A percentile compares a stretch with the other conserved stretches of the same genome.
These are phyloP conservation scores for Wakefieldia striispora DNA, from an alignment of 768 basidiomycete genomes.

Conservation along the genomic window DNA sequence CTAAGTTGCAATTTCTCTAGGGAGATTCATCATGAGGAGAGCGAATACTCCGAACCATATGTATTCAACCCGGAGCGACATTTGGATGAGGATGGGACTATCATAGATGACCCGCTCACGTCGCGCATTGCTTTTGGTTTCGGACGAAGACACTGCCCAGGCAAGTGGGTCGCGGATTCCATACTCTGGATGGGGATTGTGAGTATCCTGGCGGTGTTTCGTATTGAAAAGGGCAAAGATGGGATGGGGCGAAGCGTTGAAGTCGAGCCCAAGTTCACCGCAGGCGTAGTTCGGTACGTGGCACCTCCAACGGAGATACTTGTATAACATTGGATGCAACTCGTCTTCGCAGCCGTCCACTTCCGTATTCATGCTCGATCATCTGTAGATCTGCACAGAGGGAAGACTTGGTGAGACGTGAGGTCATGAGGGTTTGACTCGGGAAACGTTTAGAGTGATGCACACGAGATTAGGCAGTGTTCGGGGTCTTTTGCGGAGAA, in stretches of 20 bases:
- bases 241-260: constrained; percentile 21
- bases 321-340: constrained; percentile 9
- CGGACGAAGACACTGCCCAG: constrained; percentile 31
- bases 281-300: constrained; percentile 33
- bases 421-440: not conserved
- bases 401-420: constrained; percentile 19
- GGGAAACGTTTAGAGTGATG: not conserved
- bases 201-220: constrained; percentile 26
- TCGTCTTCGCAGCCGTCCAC: constrained; percentile 25
- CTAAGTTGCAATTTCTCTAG: constrained; percentile 3
- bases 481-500: constrained; percentile 15
- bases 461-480: constrained; percentile 18
- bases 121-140: constrained; percentile 31
- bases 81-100: constrained; percentile 21
- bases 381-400: constrained; percentile 25
- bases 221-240: constrained; percentile 23
- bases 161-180: constrained; percentile 32
- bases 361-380: constrained; percentile 32
- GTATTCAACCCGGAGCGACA: constrained; percentile 28
- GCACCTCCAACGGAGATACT: constrained; percentile 5
- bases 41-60: constrained; percentile 25
- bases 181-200: constrained; percentile 32
- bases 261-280: constrained; percentile 28
- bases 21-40: constrained; percentile 33
- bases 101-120: constrained; percentile 25